Conservation (phyloP, 129 eudicot genomes). For the Apium graveolens region DNA sequence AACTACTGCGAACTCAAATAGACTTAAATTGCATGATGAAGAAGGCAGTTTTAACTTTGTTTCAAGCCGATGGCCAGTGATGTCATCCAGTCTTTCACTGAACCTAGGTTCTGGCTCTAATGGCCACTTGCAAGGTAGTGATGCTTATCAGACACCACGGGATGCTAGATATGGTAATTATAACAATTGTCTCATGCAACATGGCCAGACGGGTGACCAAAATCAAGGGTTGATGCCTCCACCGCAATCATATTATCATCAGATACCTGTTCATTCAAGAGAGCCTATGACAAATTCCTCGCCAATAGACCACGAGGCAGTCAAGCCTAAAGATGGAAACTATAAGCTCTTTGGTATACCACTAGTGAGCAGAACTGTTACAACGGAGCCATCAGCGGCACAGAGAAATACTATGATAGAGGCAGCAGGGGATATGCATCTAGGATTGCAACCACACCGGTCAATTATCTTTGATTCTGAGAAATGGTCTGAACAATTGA, state of each 20-base stretch:
- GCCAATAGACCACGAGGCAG: conserved; percentile 29
- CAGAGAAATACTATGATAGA: conserved; percentile 15
- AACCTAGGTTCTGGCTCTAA: conserved; percentile 54
- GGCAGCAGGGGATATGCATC: conserved; percentile 18
- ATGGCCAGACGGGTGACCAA: conserved; percentile 36
- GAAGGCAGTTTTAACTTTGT: conserved; percentile 39
- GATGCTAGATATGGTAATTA: conserved; percentile 58
- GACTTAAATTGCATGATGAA: conserved; percentile 20
- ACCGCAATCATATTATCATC: conserved; percentile 46
- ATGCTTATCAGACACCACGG: conserved; percentile 41
- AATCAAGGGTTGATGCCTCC: conserved; percentile 63
- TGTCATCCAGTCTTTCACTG: conserved; percentile 61
- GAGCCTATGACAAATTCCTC: conserved; percentile 37
- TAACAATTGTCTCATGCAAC: conserved; percentile 35
- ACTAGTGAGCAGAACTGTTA: conserved; percentile 37
- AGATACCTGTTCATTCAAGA: conserved; percentile 37
- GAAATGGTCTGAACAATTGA: conserved; percentile 50
- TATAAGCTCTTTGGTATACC: conserved; percentile 89
- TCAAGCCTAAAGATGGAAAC: conserved; percentile 54
- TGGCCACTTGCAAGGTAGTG: conserved; percentile 29
- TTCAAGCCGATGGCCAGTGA: conserved; percentile 47
- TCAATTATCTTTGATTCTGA: conserved; percentile 35
- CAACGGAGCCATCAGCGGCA: conserved; percentile 25
- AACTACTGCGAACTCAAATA: conserved; percentile 15
- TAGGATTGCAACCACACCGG: conserved; percentile 30